Percentiles rank a stretch among this genome's conserved stretches.
Evolutionary conservation across 257 asterid genomes (phyloP).

Genomic region (Solanum paucissectum): DNA sequence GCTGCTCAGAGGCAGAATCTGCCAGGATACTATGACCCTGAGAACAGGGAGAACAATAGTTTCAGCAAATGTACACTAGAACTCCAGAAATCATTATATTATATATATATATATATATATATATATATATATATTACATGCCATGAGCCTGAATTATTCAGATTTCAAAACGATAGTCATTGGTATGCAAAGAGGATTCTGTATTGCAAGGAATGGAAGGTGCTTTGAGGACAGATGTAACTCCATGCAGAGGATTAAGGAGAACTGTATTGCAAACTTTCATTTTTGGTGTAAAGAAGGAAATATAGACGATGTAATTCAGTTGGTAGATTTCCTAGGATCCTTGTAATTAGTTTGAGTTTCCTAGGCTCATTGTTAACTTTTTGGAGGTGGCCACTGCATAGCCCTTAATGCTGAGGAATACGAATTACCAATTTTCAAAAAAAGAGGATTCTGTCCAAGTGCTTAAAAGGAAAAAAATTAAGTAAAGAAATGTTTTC

Average conservation of each 20-base stretch:
- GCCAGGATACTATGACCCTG: slow-evolving; percentile 97
- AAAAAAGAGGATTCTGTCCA: not conserved
- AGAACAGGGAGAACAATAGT: slow-evolving; percentile 5
- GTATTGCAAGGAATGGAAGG: no score
- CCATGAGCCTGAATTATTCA: not conserved
- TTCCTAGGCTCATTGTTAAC: not conserved
- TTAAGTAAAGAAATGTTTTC: not conserved
- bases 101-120: no score
- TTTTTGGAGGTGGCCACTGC: not conserved
- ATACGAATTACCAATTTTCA: not conserved
- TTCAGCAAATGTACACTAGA: not conserved
- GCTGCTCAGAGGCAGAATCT: slow-evolving; percentile 96
- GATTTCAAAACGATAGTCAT: not conserved
- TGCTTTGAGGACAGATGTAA: no score
- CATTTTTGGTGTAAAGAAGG: not conserved
- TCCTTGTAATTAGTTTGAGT: no score
- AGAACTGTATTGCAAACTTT: no score
- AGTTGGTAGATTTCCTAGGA: not conserved
- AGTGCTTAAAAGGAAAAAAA: not conserved
- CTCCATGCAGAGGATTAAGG: no score
- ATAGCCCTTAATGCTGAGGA: not conserved
- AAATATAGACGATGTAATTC: not conserved
- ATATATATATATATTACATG: not conserved
- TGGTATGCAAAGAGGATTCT: not conserved
- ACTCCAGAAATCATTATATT: not conserved